Base-by-base conservation (phyloP, 345 rosid species). In the Eucalyptus rudis region DNA sequence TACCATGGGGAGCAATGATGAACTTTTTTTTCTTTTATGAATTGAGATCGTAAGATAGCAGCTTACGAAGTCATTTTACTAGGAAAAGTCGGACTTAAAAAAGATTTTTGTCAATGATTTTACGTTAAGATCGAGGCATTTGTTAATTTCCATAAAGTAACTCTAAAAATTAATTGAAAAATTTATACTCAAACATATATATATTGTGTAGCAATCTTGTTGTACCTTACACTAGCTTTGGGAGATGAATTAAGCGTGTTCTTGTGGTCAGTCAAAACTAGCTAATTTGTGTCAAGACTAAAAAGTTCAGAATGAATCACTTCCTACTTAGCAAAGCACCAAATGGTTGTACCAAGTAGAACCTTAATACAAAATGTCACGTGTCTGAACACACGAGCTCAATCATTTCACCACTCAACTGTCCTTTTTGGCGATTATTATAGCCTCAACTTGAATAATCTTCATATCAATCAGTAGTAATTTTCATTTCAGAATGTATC, bases 21-120 rank as follows among this genome's bases (percentile, higher is more conserved):
- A 52, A 52, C 58, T 7, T 14, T 49, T 50, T 14, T 14, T 52
- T 52, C 3, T 52, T 17, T 16, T 19, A 52, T 17, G 58, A 52
- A 17, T 17, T 19, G 58, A 52, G 9, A 19, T 52, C 1, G 4
- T 52, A 14, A 52, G 4, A 52, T 19, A 52, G 9, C 7, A 20
- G 9, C 22, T 52, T 52, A 20, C 3, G 5, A 56, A 56, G 12
- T 20, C 59, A 56, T 56, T 56, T 22, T 56, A 56, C 2, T 24
- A 20, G 25, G 27, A 56, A 22, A 56, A 0, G 11, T 8, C 59
- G 22, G 0, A 54, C 59, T 4, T 22, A 54, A 54, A 0, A 22
- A 56, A 56, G 1, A 1, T 56, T 24, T 22, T 56, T 56, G 59
- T 56, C 1, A 3, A 56, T 0, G 59, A 0, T 56, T 56, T 56